Evolutionary conservation across 23 red algal genomes (phyloP), one percentile per base, ranked within the genome.

Genomic region (Gracilaria gracilis): DNA sequence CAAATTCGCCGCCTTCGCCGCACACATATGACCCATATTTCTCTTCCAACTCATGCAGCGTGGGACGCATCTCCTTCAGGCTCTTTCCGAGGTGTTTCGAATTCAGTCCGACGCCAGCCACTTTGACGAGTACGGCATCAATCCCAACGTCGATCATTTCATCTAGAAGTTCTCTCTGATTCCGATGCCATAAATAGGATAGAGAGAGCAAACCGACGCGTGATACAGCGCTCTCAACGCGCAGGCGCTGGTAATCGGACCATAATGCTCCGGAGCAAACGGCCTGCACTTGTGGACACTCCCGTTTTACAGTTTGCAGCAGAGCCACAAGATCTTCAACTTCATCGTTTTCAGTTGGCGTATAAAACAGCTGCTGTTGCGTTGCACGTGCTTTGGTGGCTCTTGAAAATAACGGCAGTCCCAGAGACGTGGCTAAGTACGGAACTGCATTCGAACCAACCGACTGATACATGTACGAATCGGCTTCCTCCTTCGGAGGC

Each of bases 1-100:
- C 97, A 69, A 91, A 99, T 57, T 99, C 97, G 38, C 97, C 97
- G 62, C 97, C 97, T 88, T 99, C 97, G 42, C 97, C 97, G 53
- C 91, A 94, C 23, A 95, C 91, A 69, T 96, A 81, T 27, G 88
- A 89, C 3, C 97, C 97, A 65, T 96, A 99, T 61, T 78, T 81
- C 31, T 86, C 13, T 50, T 96, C 91, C 27, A 99, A 70, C 39
- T 93, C 47, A 23, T 81, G 31, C 82, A 99, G 80, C 0, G 49
- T 76, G 21, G 82, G 84, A 31, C 31, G 75, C 64, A 99, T 88
- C 28, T 84, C 80, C n/a, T 75, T 17, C 48, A 99, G 48, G 28
- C 75, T 67, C 24, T 92, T 84, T 9, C 95, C 92, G 7, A 99
- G 67, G 67, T 98, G 93, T 23, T 42, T 39, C 2, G 66, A 75